phyloP scores from a whole-genome alignment of 1,284 basidiomycete species.

The Salmacisia buchloeana region DNA sequence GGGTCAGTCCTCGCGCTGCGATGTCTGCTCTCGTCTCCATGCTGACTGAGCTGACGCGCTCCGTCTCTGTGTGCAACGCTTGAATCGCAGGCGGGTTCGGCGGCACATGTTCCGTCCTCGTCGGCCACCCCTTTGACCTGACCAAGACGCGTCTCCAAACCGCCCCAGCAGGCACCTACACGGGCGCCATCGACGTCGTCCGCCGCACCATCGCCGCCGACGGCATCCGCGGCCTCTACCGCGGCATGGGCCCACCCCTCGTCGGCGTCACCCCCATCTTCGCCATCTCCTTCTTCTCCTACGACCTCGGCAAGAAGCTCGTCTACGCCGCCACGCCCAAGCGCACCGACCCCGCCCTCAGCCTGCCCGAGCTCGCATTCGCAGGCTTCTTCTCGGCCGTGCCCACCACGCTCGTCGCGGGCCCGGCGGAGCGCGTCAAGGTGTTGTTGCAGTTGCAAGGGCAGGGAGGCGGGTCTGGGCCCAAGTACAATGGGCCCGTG shows the following conservation, averaged over 20 bases:
- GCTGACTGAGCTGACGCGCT: neutral
- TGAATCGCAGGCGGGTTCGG: constrained; percentile 69
- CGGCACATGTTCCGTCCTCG: constrained; percentile 76
- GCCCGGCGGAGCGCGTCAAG: constrained; percentile 94
- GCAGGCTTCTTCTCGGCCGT: constrained; percentile 94
- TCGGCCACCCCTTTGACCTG: constrained; percentile 95
- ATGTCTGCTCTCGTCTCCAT: neutral
- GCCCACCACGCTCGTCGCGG: constrained; percentile 84
- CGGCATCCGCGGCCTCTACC: constrained; percentile 83
- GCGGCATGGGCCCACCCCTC: constrained; percentile 91
- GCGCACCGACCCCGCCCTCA: constrained; percentile 63
- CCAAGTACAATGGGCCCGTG: constrained; percentile 81
- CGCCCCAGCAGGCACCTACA: constrained; percentile 81
- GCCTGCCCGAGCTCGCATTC: constrained; percentile 75
- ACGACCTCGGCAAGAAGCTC: constrained; percentile 86
- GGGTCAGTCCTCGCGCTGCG: neutral
- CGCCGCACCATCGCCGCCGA: constrained; percentile 81
- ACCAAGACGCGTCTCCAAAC: constrained; percentile 92
- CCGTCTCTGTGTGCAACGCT: neutral
- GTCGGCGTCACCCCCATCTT: constrained; percentile 98
- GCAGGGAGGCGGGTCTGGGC: constrained; percentile 62
- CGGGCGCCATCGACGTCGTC: constrained; percentile 86
- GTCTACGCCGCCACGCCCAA: constrained; percentile 64
- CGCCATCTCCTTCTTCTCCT: constrained; percentile 97
- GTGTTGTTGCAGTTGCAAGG: constrained; percentile 89